These are phyloP conservation scores for Xenoacremonium recifei DNA, from an alignment of 2,329 filamentous ascomycete genomes.

Conservation along the genomic window DNA sequence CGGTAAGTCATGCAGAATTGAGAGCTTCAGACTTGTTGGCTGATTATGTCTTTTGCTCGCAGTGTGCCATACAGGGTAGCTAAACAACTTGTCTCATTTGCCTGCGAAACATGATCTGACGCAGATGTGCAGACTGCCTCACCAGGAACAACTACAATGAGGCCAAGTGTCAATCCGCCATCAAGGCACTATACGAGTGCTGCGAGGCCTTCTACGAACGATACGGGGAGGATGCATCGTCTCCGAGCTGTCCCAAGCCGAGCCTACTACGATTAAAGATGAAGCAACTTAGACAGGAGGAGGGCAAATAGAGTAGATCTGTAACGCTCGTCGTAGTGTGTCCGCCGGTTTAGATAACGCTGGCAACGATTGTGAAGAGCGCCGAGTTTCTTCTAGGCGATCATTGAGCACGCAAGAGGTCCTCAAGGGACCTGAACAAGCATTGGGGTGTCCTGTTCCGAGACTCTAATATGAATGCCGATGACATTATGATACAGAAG, in stretches of 20 bases:
- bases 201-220: conserved; percentile 84
- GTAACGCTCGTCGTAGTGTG: conserved; percentile 45
- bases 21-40: neutral
- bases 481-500: conserved; percentile 69
- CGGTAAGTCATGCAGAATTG: conserved; percentile 51
- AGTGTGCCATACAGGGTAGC: conserved; percentile 89
- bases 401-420: conserved; percentile 96
- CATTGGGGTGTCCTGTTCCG: conserved; percentile 86
- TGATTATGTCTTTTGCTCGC: neutral
- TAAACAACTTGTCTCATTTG: neutral
- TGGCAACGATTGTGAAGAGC: conserved; percentile 72
- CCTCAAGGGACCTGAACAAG: conserved; percentile 84
- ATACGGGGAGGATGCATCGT: conserved; percentile 72
- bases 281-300: conserved; percentile 61
- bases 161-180: conserved; percentile 71
- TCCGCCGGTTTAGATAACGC: conserved; percentile 46
- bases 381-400: conserved; percentile 80
- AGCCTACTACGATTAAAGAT: conserved; percentile 79
- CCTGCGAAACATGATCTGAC: conserved; percentile 1
- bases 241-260: conserved; percentile 83
- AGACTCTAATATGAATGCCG: conserved; percentile 99
- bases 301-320: conserved; percentile 34
- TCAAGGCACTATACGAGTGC: conserved; percentile 90
- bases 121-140: conserved; percentile 66
- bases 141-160: conserved; percentile 83